A percentile compares a stretch with the other conserved stretches of the same genome.
Conservation (phyloP, 208 protist genomes). For the Polymyxa betae region DNA sequence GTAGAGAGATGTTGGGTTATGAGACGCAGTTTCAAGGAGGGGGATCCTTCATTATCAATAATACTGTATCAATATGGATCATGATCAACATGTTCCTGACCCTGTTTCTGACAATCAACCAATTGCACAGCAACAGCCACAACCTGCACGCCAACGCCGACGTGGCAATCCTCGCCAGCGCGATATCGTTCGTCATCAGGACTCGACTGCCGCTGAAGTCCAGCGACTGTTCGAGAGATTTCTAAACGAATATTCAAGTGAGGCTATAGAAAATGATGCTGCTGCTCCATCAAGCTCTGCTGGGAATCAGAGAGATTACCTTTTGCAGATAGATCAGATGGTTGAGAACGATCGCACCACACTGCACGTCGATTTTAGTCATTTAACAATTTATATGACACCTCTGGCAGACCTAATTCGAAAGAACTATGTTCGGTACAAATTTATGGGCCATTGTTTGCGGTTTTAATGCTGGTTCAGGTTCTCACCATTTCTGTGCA, state of each 20-base stretch:
- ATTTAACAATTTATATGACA: slow-evolving; percentile 61
- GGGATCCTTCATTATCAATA: too few species aligned
- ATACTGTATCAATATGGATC: too few species aligned
- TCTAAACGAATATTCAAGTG: neutral
- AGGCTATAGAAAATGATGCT: neutral
- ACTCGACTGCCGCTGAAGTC: neutral
- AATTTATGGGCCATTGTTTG: slow-evolving; percentile 56
- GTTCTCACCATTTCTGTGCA: slow-evolving; percentile 64
- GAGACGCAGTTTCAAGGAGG: too few species aligned
- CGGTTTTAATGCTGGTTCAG: slow-evolving; percentile 47
- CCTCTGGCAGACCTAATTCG: slow-evolving; percentile 63
- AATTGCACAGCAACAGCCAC: neutral
- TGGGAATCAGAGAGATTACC: slow-evolving; percentile 55
- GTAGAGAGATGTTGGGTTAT: too few species aligned
- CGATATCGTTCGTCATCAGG: slow-evolving; percentile 23
- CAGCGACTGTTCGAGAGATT: slow-evolving; percentile 42
- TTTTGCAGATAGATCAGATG: slow-evolving; percentile 63
- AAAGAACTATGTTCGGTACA: slow-evolving; percentile 54
- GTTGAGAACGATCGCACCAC: slow-evolving; percentile 64
- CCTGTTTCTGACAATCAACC: too few species aligned
- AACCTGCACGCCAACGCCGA: neutral
- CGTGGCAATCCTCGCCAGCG: neutral
- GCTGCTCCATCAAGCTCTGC: neutral
- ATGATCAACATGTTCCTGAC: too few species aligned
- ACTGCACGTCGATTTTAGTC: slow-evolving; percentile 68